phyloP scores from a whole-genome alignment of 1,284 basidiomycete genomes.

The Sporisorium iseilematis-ciliati region DNA sequence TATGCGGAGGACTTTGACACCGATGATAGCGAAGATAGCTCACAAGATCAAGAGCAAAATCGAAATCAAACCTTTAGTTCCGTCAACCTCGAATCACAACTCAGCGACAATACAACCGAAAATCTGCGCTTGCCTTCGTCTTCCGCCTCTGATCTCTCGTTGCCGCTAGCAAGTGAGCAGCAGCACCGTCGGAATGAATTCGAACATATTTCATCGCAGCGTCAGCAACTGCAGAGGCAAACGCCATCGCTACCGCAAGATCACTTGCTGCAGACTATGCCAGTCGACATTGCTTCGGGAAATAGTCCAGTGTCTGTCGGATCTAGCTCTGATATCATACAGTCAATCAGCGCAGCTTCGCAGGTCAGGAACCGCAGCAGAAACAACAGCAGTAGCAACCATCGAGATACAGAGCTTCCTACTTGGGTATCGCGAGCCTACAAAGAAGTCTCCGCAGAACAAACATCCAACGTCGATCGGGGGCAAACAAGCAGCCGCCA shows the following conservation, averaged over 20 bases:
- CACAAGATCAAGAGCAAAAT: background rate
- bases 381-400: slow-evolving; percentile 8
- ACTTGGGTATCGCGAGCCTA: slow-evolving; percentile 20
- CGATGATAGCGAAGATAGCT: background rate
- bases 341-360: background rate
- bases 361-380: background rate
- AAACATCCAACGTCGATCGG: background rate
- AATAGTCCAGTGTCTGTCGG: background rate
- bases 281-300: background rate
- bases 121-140: background rate
- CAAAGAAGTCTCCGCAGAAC: slow-evolving; percentile 10
- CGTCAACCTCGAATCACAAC: background rate
- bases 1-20: background rate
- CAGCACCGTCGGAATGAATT: background rate
- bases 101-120: background rate
- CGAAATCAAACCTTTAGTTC: background rate
- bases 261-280: background rate
- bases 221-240: background rate
- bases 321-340: background rate
- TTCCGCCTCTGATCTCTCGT: background rate
- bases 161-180: background rate
- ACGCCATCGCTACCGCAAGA: too few relatives aligned
- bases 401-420: slow-evolving; percentile 4
- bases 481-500: background rate
- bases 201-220: background rate